Evolutionary conservation across 2,329 filamentous ascomycete genomes (phyloP).

Genomic region (Ophiostoma novo-ulmi): DNA sequence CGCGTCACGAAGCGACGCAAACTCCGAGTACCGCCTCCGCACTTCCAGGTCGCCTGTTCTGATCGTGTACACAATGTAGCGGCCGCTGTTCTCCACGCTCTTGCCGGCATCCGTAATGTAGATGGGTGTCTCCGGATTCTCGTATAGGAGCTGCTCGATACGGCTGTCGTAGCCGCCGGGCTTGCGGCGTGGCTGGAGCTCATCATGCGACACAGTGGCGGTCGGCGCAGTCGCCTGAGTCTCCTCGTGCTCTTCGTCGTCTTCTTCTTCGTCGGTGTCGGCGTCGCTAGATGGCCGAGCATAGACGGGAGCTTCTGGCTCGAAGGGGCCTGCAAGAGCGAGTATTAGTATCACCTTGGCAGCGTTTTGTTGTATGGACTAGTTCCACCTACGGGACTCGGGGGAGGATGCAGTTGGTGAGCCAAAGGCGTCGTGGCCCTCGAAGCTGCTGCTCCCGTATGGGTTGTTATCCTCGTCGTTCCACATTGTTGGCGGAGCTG

Average conservation of each 20-base stretch:
- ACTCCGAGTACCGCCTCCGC: slow-evolving; percentile 91
- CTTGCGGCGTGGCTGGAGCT: slow-evolving; percentile 56
- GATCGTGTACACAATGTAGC: slow-evolving; percentile 97
- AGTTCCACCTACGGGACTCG: slow-evolving; percentile 44
- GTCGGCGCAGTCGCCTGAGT: neutral
- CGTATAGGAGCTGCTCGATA: slow-evolving; percentile 95
- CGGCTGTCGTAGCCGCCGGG: slow-evolving; percentile 89
- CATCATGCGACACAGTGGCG: slow-evolving; percentile 35
- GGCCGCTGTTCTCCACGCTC: slow-evolving; percentile 83
- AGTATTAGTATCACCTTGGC: neutral
- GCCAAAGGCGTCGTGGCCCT: slow-evolving; percentile 73
- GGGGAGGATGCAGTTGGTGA: slow-evolving; percentile 64
- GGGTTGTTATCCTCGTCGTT: slow-evolving; percentile 99
- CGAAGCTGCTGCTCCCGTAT: slow-evolving; percentile 77
- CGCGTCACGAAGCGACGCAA: slow-evolving; percentile 82
- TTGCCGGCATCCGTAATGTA: slow-evolving; percentile 93
- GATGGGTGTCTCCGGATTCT: slow-evolving; percentile 85
- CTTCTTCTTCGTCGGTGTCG: slow-evolving; percentile 41
- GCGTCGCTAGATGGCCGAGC: slow-evolving; percentile 39
- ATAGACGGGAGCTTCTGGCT: neutral
- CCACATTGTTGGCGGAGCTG: slow-evolving; percentile 65
- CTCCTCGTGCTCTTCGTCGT: slow-evolving; percentile 37
- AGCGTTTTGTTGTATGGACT: slow-evolving; percentile 17
- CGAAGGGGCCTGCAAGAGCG: neutral
- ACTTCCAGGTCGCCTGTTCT: slow-evolving; percentile 93